These are phyloP conservation scores for Cornus controversa DNA, from an alignment of 148 eudicot species.

Conservation along the genomic window DNA sequence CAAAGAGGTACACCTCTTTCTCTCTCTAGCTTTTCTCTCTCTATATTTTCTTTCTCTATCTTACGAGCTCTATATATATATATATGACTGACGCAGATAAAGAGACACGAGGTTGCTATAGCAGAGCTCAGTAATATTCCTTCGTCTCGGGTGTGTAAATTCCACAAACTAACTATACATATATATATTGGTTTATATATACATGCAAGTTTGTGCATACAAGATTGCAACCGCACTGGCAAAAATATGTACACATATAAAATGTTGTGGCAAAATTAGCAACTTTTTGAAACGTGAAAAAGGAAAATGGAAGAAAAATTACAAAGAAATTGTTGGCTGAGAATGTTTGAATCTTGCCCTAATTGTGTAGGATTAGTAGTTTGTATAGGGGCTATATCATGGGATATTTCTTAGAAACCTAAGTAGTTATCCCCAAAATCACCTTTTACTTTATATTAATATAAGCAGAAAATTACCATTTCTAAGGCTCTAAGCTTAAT, in stretches of 20 bases:
- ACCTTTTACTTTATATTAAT: no score
- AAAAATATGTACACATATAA: no score
- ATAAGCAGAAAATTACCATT: background rate
- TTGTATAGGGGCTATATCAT: no score
- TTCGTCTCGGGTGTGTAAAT: conserved; percentile 45
- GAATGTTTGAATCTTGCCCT: background rate
- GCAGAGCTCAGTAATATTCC: conserved; percentile 65
- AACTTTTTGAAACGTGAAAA: background rate
- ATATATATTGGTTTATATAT: background rate
- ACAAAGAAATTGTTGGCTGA: background rate
- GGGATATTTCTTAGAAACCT: no score
- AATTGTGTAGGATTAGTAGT: no score
- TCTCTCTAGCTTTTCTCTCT: background rate
- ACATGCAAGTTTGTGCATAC: background rate
- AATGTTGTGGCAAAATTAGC: background rate
- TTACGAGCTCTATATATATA: background rate
- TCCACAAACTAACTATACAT: background rate
- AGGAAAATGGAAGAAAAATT: background rate
- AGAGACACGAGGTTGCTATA: conserved; percentile 67
- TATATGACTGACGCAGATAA: conserved; percentile 32
- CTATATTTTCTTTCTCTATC: background rate
- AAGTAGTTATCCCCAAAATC: background rate
- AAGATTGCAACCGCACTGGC: background rate
- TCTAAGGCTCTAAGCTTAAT: no score
- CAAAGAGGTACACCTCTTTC: conserved; percentile 3